Evolutionary conservation across 805 yeast genomes (phyloP).

Genomic region (Jamesozyma gamospora): DNA sequence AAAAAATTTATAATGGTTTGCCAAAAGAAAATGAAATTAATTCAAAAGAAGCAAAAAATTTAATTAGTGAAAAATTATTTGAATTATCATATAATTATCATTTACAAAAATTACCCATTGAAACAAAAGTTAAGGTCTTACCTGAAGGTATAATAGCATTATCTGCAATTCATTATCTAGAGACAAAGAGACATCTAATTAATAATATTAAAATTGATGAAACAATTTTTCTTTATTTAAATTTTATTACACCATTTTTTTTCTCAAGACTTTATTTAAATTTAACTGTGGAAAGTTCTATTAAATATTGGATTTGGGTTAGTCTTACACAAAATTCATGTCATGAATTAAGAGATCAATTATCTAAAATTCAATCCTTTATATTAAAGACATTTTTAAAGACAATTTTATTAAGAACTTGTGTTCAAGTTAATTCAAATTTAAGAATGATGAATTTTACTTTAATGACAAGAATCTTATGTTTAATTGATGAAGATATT

Average conservation of each 20-base stretch:
- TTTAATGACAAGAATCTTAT: conserved; percentile 52
- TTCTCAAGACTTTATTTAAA: conserved; percentile 16
- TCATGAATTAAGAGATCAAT: conserved; percentile 9
- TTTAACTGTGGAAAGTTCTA: conserved; percentile 21
- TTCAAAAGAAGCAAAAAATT: conserved; percentile 25
- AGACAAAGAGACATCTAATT: conserved; percentile 11
- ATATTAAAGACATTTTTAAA: conserved; percentile 34
- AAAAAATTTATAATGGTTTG: conserved; percentile 32
- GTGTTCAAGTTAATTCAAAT: conserved; percentile 30
- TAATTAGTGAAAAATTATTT: conserved; percentile 30
- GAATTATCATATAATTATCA: conserved; percentile 31
- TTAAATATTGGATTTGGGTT: conserved; percentile 32
- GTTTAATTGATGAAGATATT: conserved; percentile 44
- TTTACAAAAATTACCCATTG: conserved; percentile 22
- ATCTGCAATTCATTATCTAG: conserved; percentile 17
- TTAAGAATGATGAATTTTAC: conserved; percentile 42
- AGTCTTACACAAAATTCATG: conserved; percentile 21
- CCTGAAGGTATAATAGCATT: conserved; percentile 28
- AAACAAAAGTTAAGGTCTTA: conserved; percentile 25
- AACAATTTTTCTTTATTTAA: conserved; percentile 35
- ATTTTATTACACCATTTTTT: conserved; percentile 34
- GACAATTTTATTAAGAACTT: conserved; percentile 31
- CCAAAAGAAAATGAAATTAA: conserved; percentile 24
- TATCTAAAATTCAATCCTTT: conserved; percentile 24
- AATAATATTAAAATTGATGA: conserved; percentile 16